phyloP scores from a whole-genome alignment of 805 yeast species.

The Candida nemodendra region DNA sequence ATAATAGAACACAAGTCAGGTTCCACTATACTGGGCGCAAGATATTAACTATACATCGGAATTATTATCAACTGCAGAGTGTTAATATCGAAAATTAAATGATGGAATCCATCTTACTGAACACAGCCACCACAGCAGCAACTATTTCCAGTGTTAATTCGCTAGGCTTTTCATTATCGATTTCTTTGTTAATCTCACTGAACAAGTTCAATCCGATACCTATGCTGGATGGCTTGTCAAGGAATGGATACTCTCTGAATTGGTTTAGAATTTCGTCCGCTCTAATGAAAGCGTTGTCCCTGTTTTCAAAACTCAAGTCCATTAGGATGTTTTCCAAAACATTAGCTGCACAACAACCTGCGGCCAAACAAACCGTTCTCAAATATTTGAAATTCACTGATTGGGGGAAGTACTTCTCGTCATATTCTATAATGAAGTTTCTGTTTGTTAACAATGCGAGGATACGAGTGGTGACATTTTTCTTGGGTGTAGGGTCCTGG shows the following conservation, averaged over 20 bases:
- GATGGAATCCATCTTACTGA: constrained; percentile 88
- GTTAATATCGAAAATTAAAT: constrained; percentile 45
- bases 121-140: constrained; percentile 89
- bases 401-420: constrained; percentile 66
- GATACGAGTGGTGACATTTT: constrained; percentile 71
- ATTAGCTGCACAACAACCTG: constrained; percentile 93
- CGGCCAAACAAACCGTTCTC: constrained; percentile 77
- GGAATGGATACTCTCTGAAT: constrained; percentile 83
- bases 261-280: constrained; percentile 90
- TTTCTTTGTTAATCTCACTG: constrained; percentile 46
- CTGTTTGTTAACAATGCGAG: constrained; percentile 69
- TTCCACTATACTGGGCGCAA: too few species aligned
- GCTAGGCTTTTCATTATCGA: constrained; percentile 45
- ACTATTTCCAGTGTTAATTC: constrained; percentile 82
- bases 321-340: constrained; percentile 87
- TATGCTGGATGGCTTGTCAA: constrained; percentile 50
- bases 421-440: constrained; percentile 54
- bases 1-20: too few species aligned
- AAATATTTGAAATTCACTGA: constrained; percentile 65
- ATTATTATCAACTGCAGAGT: too few species aligned
- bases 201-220: constrained; percentile 74
- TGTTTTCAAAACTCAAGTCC: constrained; percentile 74
- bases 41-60: too few species aligned
- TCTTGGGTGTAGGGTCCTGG: constrained; percentile 82
- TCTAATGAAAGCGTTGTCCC: constrained; percentile 89